Percentiles rank a stretch among this genome's conserved stretches.
Evolutionary conservation across 2,329 filamentous ascomycete species (phyloP).

Genomic region (Cladophialophora carrionii): DNA sequence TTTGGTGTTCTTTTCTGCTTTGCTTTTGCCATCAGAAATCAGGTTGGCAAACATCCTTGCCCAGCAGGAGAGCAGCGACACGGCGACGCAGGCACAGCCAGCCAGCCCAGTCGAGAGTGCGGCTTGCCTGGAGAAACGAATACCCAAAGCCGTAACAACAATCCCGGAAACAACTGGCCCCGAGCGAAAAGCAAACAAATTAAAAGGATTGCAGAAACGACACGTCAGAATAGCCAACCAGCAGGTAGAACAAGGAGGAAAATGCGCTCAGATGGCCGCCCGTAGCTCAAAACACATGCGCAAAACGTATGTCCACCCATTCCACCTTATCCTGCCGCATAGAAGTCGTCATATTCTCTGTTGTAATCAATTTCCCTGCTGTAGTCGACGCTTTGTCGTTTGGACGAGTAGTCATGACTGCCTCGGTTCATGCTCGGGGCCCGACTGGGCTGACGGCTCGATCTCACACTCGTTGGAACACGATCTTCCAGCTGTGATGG

Average conservation of each 20-base stretch:
- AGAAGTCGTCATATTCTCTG: conserved; percentile 20
- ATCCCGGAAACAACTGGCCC: not conserved
- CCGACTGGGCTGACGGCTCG: conserved; percentile 31
- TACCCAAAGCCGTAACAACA: conserved; percentile 5
- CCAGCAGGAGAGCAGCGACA: conserved; percentile 15
- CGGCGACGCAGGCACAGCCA: conserved; percentile 14
- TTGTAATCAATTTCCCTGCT: conserved; percentile 11
- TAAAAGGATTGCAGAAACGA: conserved; percentile 16
- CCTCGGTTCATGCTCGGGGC: conserved; percentile 26
- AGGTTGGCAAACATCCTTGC: conserved; percentile 10
- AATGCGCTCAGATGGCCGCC: conserved; percentile 8
- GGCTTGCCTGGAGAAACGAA: conserved; percentile 13
- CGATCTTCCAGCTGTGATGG: conserved; percentile 31
- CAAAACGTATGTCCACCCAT: conserved; percentile 3
- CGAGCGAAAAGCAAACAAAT: not conserved
- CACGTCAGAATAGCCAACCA: conserved; percentile 22
- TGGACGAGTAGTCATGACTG: conserved; percentile 20
- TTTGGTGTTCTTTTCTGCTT: conserved; percentile 18
- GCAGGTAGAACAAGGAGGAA: not conserved
- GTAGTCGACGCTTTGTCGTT: conserved; percentile 31
- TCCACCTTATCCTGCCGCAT: conserved; percentile 16
- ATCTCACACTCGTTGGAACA: conserved; percentile 16
- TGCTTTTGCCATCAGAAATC: conserved; percentile 17
- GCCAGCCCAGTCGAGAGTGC: not conserved
- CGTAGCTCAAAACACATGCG: conserved; percentile 14